Conservation (phyloP, 495 filamentous ascomycete species). For the Xylaria intraflava region DNA sequence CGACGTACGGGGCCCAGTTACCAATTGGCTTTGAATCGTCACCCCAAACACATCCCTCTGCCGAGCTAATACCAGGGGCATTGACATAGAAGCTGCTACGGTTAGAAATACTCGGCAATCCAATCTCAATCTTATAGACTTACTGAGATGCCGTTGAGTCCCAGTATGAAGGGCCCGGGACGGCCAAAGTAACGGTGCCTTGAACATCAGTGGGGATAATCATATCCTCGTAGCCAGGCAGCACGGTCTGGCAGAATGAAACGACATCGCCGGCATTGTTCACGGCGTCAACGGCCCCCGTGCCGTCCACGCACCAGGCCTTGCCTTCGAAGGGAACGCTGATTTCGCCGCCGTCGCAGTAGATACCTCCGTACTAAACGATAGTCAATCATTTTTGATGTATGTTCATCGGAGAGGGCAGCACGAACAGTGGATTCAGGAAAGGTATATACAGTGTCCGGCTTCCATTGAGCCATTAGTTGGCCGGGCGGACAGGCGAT, state of each 20-base stretch:
- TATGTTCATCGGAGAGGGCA: not conserved
- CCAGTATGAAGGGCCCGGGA: constrained; percentile 69
- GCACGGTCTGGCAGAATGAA: constrained; percentile 75
- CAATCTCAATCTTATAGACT: constrained; percentile 12
- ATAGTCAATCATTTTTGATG: constrained; percentile 21
- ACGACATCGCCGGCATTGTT: constrained; percentile 59
- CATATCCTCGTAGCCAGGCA: constrained; percentile 87
- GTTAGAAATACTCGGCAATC: constrained; percentile 2
- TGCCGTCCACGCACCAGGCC: constrained; percentile 67
- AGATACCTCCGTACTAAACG: constrained; percentile 65
- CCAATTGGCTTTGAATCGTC: constrained; percentile 56
- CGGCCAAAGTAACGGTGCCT: constrained; percentile 52
- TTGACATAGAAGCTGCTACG: constrained; percentile 66
- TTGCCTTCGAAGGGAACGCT: constrained; percentile 64
- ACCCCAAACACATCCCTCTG: constrained; percentile 68
- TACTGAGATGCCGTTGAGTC: constrained; percentile 68
- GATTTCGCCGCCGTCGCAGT: constrained; percentile 63
- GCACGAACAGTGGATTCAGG: constrained; percentile 66
- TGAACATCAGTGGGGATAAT: constrained; percentile 68
- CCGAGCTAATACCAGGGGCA: constrained; percentile 55
- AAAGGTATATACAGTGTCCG: constrained; percentile 59
- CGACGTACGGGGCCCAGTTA: constrained; percentile 78
- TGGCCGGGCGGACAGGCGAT: constrained; percentile 72
- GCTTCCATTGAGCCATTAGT: constrained; percentile 75
- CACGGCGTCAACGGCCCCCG: constrained; percentile 53